Conservation (phyloP, 1,284 basidiomycete genomes). For the Fomitopsis schrenkii region DNA sequence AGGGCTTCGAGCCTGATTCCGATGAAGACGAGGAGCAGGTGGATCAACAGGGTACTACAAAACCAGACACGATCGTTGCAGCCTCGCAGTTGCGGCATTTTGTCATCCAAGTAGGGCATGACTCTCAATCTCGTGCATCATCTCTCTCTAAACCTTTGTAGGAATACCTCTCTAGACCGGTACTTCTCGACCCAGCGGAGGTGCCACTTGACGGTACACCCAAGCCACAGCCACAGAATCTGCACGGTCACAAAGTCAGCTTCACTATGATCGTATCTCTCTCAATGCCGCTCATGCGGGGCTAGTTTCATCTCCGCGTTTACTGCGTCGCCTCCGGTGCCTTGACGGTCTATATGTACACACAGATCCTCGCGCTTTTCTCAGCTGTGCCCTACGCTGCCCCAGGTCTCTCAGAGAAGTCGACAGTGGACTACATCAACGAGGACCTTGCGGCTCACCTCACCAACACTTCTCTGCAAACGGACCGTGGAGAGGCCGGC, state of each 20-base stretch:
- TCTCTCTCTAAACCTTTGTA: conserved; percentile 26
- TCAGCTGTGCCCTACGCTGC: conserved; percentile 61
- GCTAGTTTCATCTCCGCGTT: conserved; percentile 88
- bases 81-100: conserved; percentile 93
- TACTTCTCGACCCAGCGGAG: conserved; percentile 73
- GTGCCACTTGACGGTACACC: conserved; percentile 25
- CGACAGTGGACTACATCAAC: conserved; percentile 20
- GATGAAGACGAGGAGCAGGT: conserved; percentile 33
- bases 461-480: conserved; percentile 95
- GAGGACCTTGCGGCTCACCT: conserved; percentile 79
- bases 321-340: conserved; percentile 90
- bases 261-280: conserved; percentile 5
- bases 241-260: conserved; percentile 66
- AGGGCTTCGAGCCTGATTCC: conserved; percentile 73
- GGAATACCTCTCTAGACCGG: conserved; percentile 80
- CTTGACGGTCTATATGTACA: conserved; percentile 75
- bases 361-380: conserved; percentile 85
- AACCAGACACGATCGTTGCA: conserved; percentile 53
- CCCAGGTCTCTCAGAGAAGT: conserved; percentile 30
- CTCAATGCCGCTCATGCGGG: conserved; percentile 11
- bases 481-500: conserved; percentile 56
- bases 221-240: conserved; percentile 21
- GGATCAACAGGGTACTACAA: conserved; percentile 12
- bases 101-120: conserved; percentile 80
- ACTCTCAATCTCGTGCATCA: background rate